Evolutionary conservation across 441 rosid genomes (phyloP).

Genomic region (Geranium incanum): DNA sequence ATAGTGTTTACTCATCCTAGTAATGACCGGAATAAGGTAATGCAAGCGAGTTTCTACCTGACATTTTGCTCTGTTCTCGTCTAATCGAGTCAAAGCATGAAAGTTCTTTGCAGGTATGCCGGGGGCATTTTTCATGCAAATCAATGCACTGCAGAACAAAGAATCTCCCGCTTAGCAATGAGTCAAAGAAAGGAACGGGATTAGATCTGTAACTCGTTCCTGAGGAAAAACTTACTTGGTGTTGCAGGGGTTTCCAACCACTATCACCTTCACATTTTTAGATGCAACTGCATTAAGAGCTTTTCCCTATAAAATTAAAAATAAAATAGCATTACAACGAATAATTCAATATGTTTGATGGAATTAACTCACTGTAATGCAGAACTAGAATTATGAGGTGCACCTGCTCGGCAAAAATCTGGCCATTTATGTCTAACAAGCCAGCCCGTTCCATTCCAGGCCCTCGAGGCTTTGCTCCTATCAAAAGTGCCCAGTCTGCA

Average conservation of each 20-base stretch:
- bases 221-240: constrained; percentile 62
- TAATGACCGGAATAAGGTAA: neutral
- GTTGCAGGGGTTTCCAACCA: constrained; percentile 96
- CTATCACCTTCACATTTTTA: constrained; percentile 73
- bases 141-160: constrained; percentile 14
- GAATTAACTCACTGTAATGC: neutral
- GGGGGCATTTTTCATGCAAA: constrained; percentile 3
- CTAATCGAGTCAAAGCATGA: constrained; percentile 7
- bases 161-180: neutral
- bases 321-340: neutral
- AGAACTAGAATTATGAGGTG: neutral
- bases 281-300: constrained; percentile 91
- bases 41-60: constrained; percentile 40
- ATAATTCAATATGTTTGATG: neutral
- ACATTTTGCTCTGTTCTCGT: constrained; percentile 63
- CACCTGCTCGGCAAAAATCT: constrained; percentile 88
- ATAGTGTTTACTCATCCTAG: neutral
- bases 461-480: constrained; percentile 97
- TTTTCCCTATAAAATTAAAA: constrained; percentile 46
- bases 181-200: neutral
- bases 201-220: no score
- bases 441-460: constrained; percentile 95
- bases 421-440: constrained; percentile 81
- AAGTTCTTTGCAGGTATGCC: constrained; percentile 4
- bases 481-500: constrained; percentile 90